A percentile compares a stretch with the other conserved stretches of the same genome.
Conservation (phyloP, 257 asterid genomes). For the Asclepias syriaca region DNA sequence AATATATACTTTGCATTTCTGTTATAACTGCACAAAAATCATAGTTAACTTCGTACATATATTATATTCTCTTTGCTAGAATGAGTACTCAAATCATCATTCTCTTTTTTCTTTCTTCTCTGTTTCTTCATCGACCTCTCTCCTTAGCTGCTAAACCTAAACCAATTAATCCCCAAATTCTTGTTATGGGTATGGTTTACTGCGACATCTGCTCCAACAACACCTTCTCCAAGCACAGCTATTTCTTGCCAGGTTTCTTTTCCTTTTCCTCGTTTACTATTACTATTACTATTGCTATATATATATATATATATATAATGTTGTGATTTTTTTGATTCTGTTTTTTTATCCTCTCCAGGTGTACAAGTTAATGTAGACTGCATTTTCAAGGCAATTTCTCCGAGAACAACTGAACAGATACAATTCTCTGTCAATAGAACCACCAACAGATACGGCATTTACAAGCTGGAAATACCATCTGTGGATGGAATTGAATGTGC, state of each 20-base stretch:
- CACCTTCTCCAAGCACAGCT: conserved; percentile 90
- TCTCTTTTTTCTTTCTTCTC: conserved; percentile 27
- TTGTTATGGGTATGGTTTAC: conserved; percentile 96
- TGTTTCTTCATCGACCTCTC: conserved; percentile 20
- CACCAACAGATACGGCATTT: conserved; percentile 69
- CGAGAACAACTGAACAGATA: conserved; percentile 65
- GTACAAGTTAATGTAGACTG: conserved; percentile 82
- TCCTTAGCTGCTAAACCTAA: conserved; percentile 34
- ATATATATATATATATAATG: too few species aligned
- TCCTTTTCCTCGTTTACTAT: background rate
- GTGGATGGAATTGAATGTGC: conserved; percentile 91
- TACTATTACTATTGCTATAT: background rate
- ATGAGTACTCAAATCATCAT: conserved; percentile 26
- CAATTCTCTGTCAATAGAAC: conserved; percentile 78
- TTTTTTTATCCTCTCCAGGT: conserved; percentile 32
- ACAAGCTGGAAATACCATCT: conserved; percentile 68
- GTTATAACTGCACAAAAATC: too few species aligned
- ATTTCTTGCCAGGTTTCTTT: conserved; percentile 75
- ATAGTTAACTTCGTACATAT: too few species aligned
- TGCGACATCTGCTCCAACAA: conserved; percentile 89
- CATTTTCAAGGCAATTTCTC: conserved; percentile 72
- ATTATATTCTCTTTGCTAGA: conserved; percentile 4
- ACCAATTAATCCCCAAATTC: conserved; percentile 48
- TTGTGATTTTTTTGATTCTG: too few species aligned
- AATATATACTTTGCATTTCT: too few species aligned